Conservation (phyloP, 1,284 basidiomycete species). For the Sphagnurus paluster region DNA sequence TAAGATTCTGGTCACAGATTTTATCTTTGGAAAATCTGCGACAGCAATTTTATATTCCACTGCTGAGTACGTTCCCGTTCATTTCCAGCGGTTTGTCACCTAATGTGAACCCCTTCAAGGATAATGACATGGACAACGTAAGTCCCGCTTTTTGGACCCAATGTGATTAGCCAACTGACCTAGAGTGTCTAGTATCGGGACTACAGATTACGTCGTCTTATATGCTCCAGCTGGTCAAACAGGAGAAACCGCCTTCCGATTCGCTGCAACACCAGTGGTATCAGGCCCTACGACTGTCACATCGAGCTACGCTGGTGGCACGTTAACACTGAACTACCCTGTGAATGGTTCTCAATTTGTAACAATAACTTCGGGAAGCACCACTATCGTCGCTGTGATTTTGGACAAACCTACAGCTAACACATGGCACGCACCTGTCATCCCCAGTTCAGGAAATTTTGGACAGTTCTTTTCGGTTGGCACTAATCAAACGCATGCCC, state of each 20-base stretch:
- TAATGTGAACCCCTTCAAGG: conserved; percentile 23
- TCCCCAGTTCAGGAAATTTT: conserved; percentile 37
- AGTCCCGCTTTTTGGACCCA: conserved; percentile 17
- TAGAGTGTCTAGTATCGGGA: conserved; percentile 33
- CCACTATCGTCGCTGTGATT: conserved; percentile 36
- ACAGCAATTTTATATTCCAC: conserved; percentile 47
- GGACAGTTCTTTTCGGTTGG: conserved; percentile 48
- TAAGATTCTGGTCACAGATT: conserved; percentile 52
- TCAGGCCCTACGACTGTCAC: conserved; percentile 27
- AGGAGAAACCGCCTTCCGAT: conserved; percentile 43
- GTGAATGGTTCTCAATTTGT: conserved; percentile 36
- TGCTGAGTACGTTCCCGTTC: conserved; percentile 40
- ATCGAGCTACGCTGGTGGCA: conserved; percentile 31
- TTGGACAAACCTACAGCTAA: conserved; percentile 48
- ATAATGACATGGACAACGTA: conserved; percentile 49
- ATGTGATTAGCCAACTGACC: conserved; percentile 3
- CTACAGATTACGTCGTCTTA: conserved; percentile 42
- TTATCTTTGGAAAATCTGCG: conserved; percentile 38
- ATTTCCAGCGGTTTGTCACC: neutral
- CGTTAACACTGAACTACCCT: conserved; percentile 38
- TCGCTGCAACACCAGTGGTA: conserved; percentile 31
- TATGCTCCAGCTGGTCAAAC: conserved; percentile 43
- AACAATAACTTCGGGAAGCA: conserved; percentile 27
- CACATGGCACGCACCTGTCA: conserved; percentile 47
- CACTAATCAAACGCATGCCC: conserved; percentile 41